phyloP scores from a whole-genome alignment of 768 basidiomycete genomes.

The Tulasnella sp. region DNA sequence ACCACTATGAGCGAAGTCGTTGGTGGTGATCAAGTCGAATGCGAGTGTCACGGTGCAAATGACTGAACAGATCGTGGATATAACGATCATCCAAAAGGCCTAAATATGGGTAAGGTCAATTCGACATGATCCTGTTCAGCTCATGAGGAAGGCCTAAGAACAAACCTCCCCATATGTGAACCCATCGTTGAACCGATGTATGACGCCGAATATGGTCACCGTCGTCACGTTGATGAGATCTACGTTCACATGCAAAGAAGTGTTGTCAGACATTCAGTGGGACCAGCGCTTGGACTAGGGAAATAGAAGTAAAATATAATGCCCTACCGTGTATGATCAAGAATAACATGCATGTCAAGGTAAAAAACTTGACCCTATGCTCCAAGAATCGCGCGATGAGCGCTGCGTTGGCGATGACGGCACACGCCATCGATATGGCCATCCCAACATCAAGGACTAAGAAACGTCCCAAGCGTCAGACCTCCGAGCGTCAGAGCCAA shows the following conservation, averaged over 20 bases:
- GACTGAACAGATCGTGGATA: slow-evolving; percentile 56
- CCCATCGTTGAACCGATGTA: slow-evolving; percentile 49
- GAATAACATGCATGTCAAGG: slow-evolving; percentile 50
- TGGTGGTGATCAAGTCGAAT: slow-evolving; percentile 46
- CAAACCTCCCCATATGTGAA: slow-evolving; percentile 49
- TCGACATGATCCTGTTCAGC: neutral
- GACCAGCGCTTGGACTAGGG: neutral
- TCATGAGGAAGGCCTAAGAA: neutral
- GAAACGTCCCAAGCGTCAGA: neutral
- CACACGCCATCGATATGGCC: slow-evolving; percentile 56
- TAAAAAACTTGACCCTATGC: slow-evolving; percentile 48
- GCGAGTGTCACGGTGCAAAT: slow-evolving; percentile 59
- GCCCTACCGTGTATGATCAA: slow-evolving; percentile 56
- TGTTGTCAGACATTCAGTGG: no score
- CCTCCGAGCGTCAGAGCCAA: neutral
- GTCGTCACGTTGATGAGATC: slow-evolving; percentile 59
- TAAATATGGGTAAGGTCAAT: slow-evolving; percentile 22
- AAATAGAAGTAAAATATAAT: neutral
- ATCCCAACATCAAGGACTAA: slow-evolving; percentile 48
- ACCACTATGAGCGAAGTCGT: slow-evolving; percentile 58
- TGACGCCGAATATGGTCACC: slow-evolving; percentile 51
- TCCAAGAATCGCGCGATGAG: slow-evolving; percentile 67
- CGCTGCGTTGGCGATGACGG: slow-evolving; percentile 54
- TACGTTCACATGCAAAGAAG: slow-evolving; percentile 23
- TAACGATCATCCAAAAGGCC: slow-evolving; percentile 65